These are phyloP conservation scores for Zygosaccharomyces siamensis DNA, from an alignment of 805 yeast species.

Conservation along the genomic window DNA sequence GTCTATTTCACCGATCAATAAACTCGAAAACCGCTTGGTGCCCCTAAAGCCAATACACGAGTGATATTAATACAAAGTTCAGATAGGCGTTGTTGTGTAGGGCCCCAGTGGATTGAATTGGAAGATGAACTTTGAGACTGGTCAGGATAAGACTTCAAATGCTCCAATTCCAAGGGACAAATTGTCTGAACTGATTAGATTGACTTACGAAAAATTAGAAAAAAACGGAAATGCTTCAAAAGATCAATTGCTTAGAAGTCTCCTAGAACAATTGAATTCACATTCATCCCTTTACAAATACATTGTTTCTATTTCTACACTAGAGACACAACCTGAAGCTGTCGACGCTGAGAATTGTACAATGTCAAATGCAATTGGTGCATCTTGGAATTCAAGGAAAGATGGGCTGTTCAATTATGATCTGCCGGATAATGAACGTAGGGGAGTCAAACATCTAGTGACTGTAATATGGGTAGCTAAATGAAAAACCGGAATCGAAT, in stretches of 20 bases:
- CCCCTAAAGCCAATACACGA: too few relatives aligned
- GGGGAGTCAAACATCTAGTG: conserved; percentile 22
- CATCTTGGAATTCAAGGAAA: conserved; percentile 51
- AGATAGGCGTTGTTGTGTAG: too few relatives aligned
- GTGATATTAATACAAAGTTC: too few relatives aligned
- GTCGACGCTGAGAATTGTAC: conserved; percentile 12
- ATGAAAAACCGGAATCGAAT: conserved; percentile 6
- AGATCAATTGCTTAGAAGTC: conserved; percentile 28
- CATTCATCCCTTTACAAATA: conserved; percentile 56
- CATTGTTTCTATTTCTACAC: conserved; percentile 42
- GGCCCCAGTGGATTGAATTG: not conserved
- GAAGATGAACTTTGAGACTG: conserved; percentile 13
- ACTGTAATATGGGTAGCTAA: conserved; percentile 34
- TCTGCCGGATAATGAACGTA: conserved; percentile 19
- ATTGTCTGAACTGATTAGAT: conserved; percentile 18
- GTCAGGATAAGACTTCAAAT: conserved; percentile 17
- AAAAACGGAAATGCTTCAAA: conserved; percentile 8
- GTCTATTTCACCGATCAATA: too few relatives aligned
- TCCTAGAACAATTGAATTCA: conserved; percentile 37
- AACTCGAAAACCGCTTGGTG: too few relatives aligned
- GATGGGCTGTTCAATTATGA: conserved; percentile 49
- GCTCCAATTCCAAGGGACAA: conserved; percentile 21
- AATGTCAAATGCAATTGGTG: conserved; percentile 42
- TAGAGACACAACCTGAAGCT: conserved; percentile 28
- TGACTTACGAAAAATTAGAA: conserved; percentile 5